Base-by-base conservation (phyloP, 768 basidiomycete genomes). In the Agrocybe pediades region DNA sequence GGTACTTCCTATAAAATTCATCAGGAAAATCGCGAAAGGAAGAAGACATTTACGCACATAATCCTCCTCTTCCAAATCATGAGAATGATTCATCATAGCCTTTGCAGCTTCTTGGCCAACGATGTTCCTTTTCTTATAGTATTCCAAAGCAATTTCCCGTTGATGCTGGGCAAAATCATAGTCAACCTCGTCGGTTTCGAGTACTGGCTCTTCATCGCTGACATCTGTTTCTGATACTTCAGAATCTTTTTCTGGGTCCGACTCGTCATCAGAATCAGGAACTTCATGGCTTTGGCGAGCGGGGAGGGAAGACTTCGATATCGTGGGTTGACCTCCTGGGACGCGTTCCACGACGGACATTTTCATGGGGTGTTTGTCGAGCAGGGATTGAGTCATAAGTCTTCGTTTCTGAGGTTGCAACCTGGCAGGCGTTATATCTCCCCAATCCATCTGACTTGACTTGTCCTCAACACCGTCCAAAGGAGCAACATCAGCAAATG, bases 121-220 rank as follows among this genome's bases (percentile, higher is more conserved):
- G 16, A 72, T 72, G 29, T 68, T 70, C 45, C 87, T 82, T 64
- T 84, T 87, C 57, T 77, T 70, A 65, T 86, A 76, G 62, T 92
- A 92, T 58, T 84, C 84, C 39, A 91, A 62, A 16, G 86, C 84
- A 58, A 92, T 79, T 65, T 91, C 89, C 24, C 88, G 84, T 58
- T 90, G 87, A 60, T 88, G 87, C 47, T 74, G 80, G 20, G 82
- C 86, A 45, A 73, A 75, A 58, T 89, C 83, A 26, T 84, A 70
- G 60, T 90, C 85, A 21, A 77, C 72, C 39, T 77, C 80, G 39
- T 85, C 81, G 11, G 78, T 74, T 44, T 68, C 71, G 11, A 73
- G 53, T 41, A 42, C 43, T 6, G 72, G 54, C 2, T 71, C 70
- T 23, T 73, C 78, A n/a, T 78, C 76, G 16, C 57, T 56, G 9